Conservation (phyloP, 2,329 filamentous ascomycete species). For the Purpureocillium lavendulum region DNA sequence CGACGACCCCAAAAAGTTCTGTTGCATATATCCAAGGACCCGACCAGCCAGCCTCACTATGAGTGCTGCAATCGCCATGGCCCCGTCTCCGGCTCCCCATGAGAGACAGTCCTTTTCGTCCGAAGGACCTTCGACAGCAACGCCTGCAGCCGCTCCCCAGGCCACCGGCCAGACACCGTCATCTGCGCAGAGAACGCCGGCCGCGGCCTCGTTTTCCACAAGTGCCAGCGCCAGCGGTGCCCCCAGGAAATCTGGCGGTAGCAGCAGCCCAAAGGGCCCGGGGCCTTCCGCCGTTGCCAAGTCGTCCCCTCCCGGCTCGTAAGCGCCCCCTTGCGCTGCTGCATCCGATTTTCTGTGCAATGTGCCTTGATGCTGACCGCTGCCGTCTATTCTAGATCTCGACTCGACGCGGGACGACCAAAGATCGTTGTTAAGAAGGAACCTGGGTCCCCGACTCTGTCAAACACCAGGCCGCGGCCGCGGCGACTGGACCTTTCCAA, state of each 20-base stretch:
- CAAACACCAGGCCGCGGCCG: slow-evolving; percentile 58
- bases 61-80: slow-evolving; percentile 62
- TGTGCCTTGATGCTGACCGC: slow-evolving; percentile 1
- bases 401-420: slow-evolving; percentile 36
- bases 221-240: slow-evolving; percentile 28
- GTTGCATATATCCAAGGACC: not conserved
- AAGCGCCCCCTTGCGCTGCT: slow-evolving; percentile 25
- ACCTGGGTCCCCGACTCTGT: slow-evolving; percentile 75
- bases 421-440: slow-evolving; percentile 97
- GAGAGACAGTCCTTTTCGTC: slow-evolving; percentile 51
- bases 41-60: slow-evolving; percentile 34
- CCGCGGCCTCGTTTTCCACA: slow-evolving; percentile 16
- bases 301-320: slow-evolving; percentile 52
- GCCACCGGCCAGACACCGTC: slow-evolving; percentile 22
- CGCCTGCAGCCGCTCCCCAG: slow-evolving; percentile 17
- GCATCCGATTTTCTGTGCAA: not conserved
- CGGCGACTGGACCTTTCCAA: slow-evolving; percentile 67
- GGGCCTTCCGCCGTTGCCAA: slow-evolving; percentile 31
- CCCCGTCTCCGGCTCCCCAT: slow-evolving; percentile 58
- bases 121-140: slow-evolving; percentile 33
- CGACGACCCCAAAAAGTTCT: not conserved
- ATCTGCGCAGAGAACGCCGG: slow-evolving; percentile 34
- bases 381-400: slow-evolving; percentile 7
- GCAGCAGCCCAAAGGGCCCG: slow-evolving; percentile 42
- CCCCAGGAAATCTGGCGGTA: slow-evolving; percentile 40